Conservation (phyloP, 2,329 filamentous ascomycete genomes). For the Fusarium graminum region DNA sequence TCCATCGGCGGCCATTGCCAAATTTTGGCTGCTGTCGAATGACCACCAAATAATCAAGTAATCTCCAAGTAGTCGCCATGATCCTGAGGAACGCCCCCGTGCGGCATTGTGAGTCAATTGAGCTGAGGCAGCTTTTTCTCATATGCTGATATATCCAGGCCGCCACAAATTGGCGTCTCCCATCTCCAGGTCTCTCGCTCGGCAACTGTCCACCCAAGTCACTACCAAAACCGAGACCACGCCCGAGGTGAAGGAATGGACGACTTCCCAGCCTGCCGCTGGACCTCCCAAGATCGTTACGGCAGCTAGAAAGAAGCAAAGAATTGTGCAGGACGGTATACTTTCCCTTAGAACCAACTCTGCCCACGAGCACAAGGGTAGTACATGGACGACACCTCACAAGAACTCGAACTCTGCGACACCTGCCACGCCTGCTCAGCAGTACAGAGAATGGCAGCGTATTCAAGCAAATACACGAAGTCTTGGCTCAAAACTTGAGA, state of each 20-base stretch:
- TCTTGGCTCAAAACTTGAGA: slow-evolving; percentile 64
- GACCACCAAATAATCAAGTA: slow-evolving; percentile 39
- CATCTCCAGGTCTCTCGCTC: slow-evolving; percentile 53
- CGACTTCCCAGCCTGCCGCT: slow-evolving; percentile 39
- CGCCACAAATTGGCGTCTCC: slow-evolving; percentile 65
- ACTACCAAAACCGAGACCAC: slow-evolving; percentile 34
- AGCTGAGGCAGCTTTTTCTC: background rate
- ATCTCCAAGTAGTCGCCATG: slow-evolving; percentile 59
- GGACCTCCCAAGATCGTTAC: slow-evolving; percentile 45
- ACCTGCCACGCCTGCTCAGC: slow-evolving; percentile 54
- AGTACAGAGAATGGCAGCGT: slow-evolving; percentile 56
- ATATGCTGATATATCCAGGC: slow-evolving; percentile 57
- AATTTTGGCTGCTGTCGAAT: slow-evolving; percentile 49
- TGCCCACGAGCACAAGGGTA: slow-evolving; percentile 52
- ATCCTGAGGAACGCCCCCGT: slow-evolving; percentile 67
- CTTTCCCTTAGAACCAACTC: slow-evolving; percentile 54
- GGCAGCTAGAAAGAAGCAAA: slow-evolving; percentile 53
- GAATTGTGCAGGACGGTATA: slow-evolving; percentile 51
- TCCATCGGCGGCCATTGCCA: slow-evolving; percentile 37
- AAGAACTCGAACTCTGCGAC: slow-evolving; percentile 53
- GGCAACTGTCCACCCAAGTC: slow-evolving; percentile 52
- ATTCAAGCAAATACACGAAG: slow-evolving; percentile 59
- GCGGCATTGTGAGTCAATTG: slow-evolving; percentile 65
- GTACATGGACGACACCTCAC: slow-evolving; percentile 53
- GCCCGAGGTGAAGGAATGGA: slow-evolving; percentile 39